These are phyloP conservation scores for Scorias spongiosa DNA, from an alignment of 2,329 filamentous ascomycete species.

Conservation along the genomic window DNA sequence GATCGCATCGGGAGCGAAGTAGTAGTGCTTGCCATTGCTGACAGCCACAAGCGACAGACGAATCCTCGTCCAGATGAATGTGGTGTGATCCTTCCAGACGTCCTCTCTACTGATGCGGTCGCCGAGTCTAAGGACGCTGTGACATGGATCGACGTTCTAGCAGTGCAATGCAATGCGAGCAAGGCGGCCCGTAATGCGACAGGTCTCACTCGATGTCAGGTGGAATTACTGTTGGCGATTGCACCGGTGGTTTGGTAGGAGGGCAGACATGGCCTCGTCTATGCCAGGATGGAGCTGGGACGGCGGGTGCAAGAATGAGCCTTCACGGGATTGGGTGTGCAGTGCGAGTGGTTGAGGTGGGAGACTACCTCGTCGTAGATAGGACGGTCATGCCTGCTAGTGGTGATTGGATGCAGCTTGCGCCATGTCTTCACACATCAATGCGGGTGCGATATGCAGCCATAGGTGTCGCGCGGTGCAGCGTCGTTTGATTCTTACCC, in stretches of 20 bases:
- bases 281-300: no score
- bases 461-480: no score
- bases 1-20: conserved; percentile 15
- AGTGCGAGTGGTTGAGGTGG: not conserved
- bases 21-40: conserved; percentile 10
- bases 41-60: not conserved
- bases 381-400: not conserved
- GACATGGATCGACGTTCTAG: no score
- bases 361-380: not conserved
- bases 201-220: no score
- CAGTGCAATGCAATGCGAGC: no score
- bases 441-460: no score
- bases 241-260: no score
- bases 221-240: no score
- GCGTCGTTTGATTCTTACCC: no score
- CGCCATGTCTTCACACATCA: not conserved
- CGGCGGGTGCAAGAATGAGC: not conserved
- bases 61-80: not conserved
- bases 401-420: not conserved
- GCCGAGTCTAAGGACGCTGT: no score
- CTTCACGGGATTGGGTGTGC: not conserved
- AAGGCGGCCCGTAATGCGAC: no score
- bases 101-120: not conserved
- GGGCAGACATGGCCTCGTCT: no score
- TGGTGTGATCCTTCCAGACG: not conserved